Base-by-base conservation (phyloP, 306 rosid genomes). In the Adenanthera pavonina region DNA sequence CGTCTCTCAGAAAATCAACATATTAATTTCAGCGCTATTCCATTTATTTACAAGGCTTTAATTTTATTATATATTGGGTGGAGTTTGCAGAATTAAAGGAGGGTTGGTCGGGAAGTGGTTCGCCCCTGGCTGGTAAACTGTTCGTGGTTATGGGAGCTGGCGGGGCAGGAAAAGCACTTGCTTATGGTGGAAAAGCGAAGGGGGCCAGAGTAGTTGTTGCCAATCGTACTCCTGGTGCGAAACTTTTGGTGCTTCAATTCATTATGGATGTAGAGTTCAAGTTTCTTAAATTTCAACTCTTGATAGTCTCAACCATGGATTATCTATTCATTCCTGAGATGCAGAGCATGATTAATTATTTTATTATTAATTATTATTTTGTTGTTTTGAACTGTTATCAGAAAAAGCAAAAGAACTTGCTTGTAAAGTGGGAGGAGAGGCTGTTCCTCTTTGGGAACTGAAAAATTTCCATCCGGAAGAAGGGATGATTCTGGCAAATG, bases 121-220 rank as follows among this genome's bases (percentile, higher is more conserved):
- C 92, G 65, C 91, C 88, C 16, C 89, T 90, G 56, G 83, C 81
- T 40, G 94, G 94, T 5, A 90, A 81, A 83, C 80, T 90, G 41
- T 92, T 90, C 38, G 91, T 90, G 33, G 87, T 92, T 51, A 80
- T 92, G 54, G 94, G 97, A 84, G 94, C 94, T 72, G 97, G 92
- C 65, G 94, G 92, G 33, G 89, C 97, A 35, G 97, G 90, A 82
- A 92, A 90, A 71, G 92, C 94, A 71, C 90, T 92, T 60, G 97
- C 97, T 1, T 87, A 86, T 46, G 94, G 97, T 62, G 97, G 87
- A 74, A 92, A 89, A 87, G 87, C 84, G 75, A 90, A 86, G 78
- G 97, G 97, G 76, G 97, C 97, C 15, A 89, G 91, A 86, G 89
- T 92, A 8, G 89, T 92, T 49, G 85, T 92, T 51, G 94, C 92